Percentiles rank a stretch among this genome's conserved stretches.
These are phyloP conservation scores for Calocybe indica DNA, from an alignment of 768 basidiomycete genomes.

Conservation along the genomic window DNA sequence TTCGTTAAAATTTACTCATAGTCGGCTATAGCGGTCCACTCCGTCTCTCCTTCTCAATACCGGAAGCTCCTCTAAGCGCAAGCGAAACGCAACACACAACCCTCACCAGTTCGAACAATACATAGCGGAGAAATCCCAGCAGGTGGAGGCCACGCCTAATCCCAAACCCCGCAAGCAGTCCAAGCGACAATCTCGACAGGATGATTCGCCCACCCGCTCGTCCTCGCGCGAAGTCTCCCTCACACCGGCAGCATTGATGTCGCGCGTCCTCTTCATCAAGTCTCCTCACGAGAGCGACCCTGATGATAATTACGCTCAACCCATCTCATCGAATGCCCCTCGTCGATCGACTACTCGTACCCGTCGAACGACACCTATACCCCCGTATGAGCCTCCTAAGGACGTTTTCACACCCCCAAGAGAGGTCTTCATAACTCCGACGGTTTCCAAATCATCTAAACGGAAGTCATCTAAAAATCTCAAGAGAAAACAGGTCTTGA, in stretches of 20 bases:
- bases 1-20: too few species aligned
- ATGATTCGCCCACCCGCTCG: slow-evolving; percentile 23
- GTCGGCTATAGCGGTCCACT: slow-evolving; percentile 14
- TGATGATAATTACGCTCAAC: slow-evolving; percentile 42
- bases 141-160: slow-evolving; percentile 46
- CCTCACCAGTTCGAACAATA: slow-evolving; percentile 10
- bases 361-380: slow-evolving; percentile 49
- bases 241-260: slow-evolving; percentile 16
- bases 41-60: slow-evolving; percentile 8
- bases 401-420: slow-evolving; percentile 72
- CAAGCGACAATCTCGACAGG: slow-evolving; percentile 11
- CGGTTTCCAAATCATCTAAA: slow-evolving; percentile 33
- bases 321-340: slow-evolving; percentile 17
- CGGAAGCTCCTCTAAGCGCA: slow-evolving; percentile 27
- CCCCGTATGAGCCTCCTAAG: slow-evolving; percentile 57
- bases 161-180: slow-evolving; percentile 54
- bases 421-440: slow-evolving; percentile 45
- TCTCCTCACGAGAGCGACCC: slow-evolving; percentile 45
- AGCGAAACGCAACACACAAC: slow-evolving; percentile 20
- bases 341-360: slow-evolving; percentile 17
- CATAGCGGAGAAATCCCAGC: slow-evolving; percentile 4
- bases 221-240: slow-evolving; percentile 7
- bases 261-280: slow-evolving; percentile 17
- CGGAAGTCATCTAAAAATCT: slow-evolving; percentile 12
- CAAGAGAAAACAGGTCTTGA: slow-evolving; percentile 9